Conservation (phyloP, 2,329 filamentous ascomycete species). For the Fusarium robinianum region DNA sequence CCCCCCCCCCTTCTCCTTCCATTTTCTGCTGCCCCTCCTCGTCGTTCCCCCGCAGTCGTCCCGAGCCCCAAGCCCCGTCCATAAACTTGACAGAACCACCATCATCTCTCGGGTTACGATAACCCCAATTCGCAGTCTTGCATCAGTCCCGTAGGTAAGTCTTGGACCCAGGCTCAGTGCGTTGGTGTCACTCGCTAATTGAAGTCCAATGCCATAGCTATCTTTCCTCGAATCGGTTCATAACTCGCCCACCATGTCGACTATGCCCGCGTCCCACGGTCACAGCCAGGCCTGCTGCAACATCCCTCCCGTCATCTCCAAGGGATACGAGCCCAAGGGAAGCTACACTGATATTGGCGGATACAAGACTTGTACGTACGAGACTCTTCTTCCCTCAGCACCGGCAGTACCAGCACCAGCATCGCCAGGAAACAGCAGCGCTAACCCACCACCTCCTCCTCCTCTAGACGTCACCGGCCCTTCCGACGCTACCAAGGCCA, state of each 20-base stretch:
- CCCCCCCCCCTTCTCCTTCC: slow-evolving; percentile 1
- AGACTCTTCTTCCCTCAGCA: background rate
- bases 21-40: slow-evolving; percentile 20
- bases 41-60: slow-evolving; percentile 25
- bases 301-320: slow-evolving; percentile 60
- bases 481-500: slow-evolving; percentile 57
- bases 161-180: slow-evolving; percentile 4
- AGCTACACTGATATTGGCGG: slow-evolving; percentile 60
- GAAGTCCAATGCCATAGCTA: slow-evolving; percentile 3
- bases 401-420: too few relatives aligned
- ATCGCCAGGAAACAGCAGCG: background rate
- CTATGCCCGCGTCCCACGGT: slow-evolving; percentile 56
- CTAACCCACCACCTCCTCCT: slow-evolving; percentile 10
- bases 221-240: background rate
- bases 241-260: slow-evolving; percentile 48
- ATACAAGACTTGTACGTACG: slow-evolving; percentile 54
- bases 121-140: background rate
- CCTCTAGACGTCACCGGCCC: slow-evolving; percentile 54
- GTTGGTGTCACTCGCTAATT: too few relatives aligned
- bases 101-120: too few relatives aligned
- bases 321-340: slow-evolving; percentile 60
- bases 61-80: too few relatives aligned
- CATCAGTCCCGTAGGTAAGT: background rate
- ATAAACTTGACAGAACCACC: too few relatives aligned
- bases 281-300: slow-evolving; percentile 63